These are phyloP conservation scores for Chrysosporium keratinophilum DNA, from an alignment of 2,329 filamentous ascomycete species.

Conservation along the genomic window DNA sequence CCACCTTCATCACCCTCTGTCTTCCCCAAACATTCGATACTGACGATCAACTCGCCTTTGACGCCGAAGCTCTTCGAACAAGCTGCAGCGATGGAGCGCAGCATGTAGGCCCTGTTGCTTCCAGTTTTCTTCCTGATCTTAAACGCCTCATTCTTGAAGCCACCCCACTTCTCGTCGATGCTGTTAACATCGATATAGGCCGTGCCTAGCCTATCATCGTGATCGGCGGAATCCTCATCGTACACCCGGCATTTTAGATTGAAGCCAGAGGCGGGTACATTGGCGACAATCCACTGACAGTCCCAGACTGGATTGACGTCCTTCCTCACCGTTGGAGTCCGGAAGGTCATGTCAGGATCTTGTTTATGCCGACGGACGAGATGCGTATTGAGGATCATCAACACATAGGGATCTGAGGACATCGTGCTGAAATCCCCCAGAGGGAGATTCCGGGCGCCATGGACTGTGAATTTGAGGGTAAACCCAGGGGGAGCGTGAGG, in stretches of 20 bases:
- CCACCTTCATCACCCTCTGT: constrained; percentile 57
- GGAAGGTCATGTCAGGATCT: constrained; percentile 54
- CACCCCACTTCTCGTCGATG: constrained; percentile 57
- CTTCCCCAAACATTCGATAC: constrained; percentile 64
- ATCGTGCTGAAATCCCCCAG: constrained; percentile 66
- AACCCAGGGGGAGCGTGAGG: constrained; percentile 66
- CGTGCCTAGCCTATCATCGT: constrained; percentile 80
- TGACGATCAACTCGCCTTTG: constrained; percentile 60
- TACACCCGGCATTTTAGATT: constrained; percentile 75
- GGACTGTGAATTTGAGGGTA: constrained; percentile 75
- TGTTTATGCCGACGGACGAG: constrained; percentile 74
- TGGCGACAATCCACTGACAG: constrained; percentile 76
- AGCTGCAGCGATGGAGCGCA: constrained; percentile 58
- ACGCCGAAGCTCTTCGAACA: constrained; percentile 54
- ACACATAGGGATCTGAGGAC: constrained; percentile 73
- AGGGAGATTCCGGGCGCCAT: constrained; percentile 69
- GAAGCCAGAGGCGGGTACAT: constrained; percentile 72
- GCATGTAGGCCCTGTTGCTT: constrained; percentile 73
- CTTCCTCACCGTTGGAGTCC: constrained; percentile 64
- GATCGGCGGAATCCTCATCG: constrained; percentile 79
- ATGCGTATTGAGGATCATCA: constrained; percentile 61
- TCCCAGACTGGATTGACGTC: constrained; percentile 72
- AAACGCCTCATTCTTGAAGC: constrained; percentile 55
- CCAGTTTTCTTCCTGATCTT: constrained; percentile 71
- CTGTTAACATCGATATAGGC: constrained; percentile 57